Percentiles rank a stretch among this genome's conserved stretches.
Evolutionary conservation across 768 basidiomycete species (phyloP).

Genomic region (Suillus subaureus): DNA sequence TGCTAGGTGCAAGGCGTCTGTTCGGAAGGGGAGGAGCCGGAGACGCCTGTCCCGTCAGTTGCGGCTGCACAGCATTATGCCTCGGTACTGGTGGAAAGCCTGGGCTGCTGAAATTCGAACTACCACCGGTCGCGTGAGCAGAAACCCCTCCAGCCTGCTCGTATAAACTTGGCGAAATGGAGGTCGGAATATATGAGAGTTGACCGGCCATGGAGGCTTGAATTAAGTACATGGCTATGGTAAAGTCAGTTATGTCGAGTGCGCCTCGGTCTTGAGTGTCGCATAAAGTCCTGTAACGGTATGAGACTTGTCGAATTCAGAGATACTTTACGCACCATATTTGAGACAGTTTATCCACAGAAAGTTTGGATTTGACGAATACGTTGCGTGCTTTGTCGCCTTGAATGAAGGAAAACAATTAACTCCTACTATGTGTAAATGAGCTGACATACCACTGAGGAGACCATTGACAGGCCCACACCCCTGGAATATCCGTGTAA

Average conservation of each 20-base stretch:
- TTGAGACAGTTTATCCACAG: constrained; percentile 84
- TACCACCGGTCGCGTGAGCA: constrained; percentile 60
- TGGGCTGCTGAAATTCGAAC: constrained; percentile 65
- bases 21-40: constrained; percentile 27
- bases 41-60: constrained; percentile 45
- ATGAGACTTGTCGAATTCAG: constrained; percentile 1
- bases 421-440: not conserved
- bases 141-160: constrained; percentile 66
- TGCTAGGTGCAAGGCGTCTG: constrained; percentile 20
- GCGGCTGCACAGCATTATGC: constrained; percentile 64
- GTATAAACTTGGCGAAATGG: constrained; percentile 82
- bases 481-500: constrained; percentile 73
- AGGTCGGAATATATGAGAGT: constrained; percentile 67
- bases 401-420: constrained; percentile 25
- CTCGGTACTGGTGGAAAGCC: constrained; percentile 48
- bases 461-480: constrained; percentile 76
- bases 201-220: constrained; percentile 88
- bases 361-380: constrained; percentile 88
- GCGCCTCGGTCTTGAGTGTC: constrained; percentile 91
- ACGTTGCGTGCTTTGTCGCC: constrained; percentile 89
- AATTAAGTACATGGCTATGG: constrained; percentile 95
- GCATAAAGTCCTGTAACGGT: constrained; percentile 74
- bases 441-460: constrained; percentile 61
- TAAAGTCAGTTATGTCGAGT: constrained; percentile 90
- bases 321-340: constrained; percentile 70